A percentile compares a stretch with the other conserved stretches of the same genome.
Evolutionary conservation across 2,329 filamentous ascomycete species (phyloP).

Genomic region (Purpureocillium takamizusanense): DNA sequence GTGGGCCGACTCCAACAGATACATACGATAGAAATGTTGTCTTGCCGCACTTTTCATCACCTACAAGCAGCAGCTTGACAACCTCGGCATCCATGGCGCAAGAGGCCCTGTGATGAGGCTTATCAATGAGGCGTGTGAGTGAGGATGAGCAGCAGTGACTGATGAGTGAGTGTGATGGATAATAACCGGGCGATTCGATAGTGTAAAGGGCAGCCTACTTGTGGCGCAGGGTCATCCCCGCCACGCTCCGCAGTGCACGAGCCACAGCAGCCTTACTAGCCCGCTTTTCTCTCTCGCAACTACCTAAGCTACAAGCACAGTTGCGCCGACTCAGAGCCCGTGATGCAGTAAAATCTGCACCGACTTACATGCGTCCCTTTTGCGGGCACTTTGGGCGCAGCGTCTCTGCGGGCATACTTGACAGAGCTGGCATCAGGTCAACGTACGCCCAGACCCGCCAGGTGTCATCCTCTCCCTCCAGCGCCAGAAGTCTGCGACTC

Average conservation of each 20-base stretch:
- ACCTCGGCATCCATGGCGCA: slow-evolving; percentile 34
- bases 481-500: neutral
- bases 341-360: slow-evolving; percentile 2
- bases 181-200: too few species aligned
- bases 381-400: slow-evolving; percentile 15
- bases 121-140: neutral
- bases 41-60: slow-evolving; percentile 51
- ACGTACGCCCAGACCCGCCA: slow-evolving; percentile 1
- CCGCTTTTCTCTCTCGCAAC: too few species aligned
- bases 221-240: neutral
- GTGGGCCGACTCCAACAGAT: slow-evolving; percentile 5
- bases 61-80: slow-evolving; percentile 48
- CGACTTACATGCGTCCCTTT: slow-evolving; percentile 17
- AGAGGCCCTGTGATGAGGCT: neutral
- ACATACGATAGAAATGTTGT: slow-evolving; percentile 53
- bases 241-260: too few species aligned
- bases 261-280: too few species aligned
- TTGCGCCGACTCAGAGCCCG: neutral
- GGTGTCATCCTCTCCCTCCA: slow-evolving; percentile 5
- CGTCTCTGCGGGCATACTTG: slow-evolving; percentile 13
- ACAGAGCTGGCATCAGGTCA: slow-evolving; percentile 4
- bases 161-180: neutral
- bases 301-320: too few species aligned
- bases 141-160: neutral
- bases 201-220: neutral